Evolutionary conservation across 306 rosid species (phyloP), one percentile per base, ranked within the genome.

Genomic region (Fragaria nilgerrensis): DNA sequence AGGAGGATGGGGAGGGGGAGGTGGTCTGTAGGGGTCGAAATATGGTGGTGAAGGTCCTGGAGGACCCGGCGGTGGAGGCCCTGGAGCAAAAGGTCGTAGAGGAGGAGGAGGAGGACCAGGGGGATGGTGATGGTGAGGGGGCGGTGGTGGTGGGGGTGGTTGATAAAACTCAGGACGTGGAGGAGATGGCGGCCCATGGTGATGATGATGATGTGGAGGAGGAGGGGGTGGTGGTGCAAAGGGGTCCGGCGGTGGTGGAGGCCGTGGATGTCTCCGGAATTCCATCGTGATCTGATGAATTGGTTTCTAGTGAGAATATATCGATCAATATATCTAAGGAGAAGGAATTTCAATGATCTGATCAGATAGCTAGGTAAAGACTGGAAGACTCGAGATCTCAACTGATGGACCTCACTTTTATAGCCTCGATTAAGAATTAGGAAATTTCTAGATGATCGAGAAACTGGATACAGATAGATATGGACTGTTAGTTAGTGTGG

Each of bases 11-110:
- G 69, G 50, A 5, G 76, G 79, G 14, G 67, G 75, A 32, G 81
- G 75, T 32, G 81, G 81, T 34, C 72, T 41, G 36, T 65, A 27
- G 59, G 84, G 81, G 68, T 77, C 81, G 23, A 48, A 68, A 43
- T 50, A 47, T 4, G 81, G 81, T 3, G 82, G 85, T 4, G 78
- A 82, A 37, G 78, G 81, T 0, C 64, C 32, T 9, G 29, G 34
- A 7, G 81, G 85, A 13, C 84, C 81, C 3, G 80, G 77, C 2
- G 81, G 84, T 10, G 78, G 85, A 49, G 82, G 85, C 16, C 67
- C 39, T 29, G 39, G 67, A 14, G 82, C 55, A n/a, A 45, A 62
- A n/a, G 79, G 75, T 59, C 65, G 65, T 22, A 70, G 75, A 8
- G 78, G 78, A 5, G 68, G 81, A 16, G 82, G 85, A 39, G 44